Evolutionary conservation across 1,139 yeast species (phyloP).

Genomic region (Protomyces pachydermus): DNA sequence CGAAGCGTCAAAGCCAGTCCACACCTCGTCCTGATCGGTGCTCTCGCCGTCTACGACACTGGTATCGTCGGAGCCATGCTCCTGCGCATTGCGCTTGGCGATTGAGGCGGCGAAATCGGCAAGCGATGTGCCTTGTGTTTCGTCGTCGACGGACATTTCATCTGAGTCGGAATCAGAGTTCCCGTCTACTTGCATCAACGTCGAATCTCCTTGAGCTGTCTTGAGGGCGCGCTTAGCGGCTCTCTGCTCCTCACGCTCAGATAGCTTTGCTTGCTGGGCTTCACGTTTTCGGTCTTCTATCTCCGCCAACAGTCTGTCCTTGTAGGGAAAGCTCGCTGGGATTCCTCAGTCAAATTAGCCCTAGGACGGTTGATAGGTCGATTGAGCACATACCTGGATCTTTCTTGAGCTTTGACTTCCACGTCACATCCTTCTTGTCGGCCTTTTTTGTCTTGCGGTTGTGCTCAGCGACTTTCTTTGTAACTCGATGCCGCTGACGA

Average conservation of each 20-base stretch:
- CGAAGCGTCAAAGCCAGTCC: slow-evolving; percentile 42
- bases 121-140: slow-evolving; percentile 34
- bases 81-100: slow-evolving; percentile 67
- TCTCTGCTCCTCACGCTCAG: slow-evolving; percentile 45
- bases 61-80: slow-evolving; percentile 43
- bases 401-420: slow-evolving; percentile 78
- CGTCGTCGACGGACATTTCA: slow-evolving; percentile 40
- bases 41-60: slow-evolving; percentile 41
- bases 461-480: slow-evolving; percentile 91
- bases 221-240: slow-evolving; percentile 40
- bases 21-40: slow-evolving; percentile 41
- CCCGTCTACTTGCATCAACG: slow-evolving; percentile 36
- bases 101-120: slow-evolving; percentile 76
- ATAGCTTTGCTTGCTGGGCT: slow-evolving; percentile 58
- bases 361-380: too few species aligned
- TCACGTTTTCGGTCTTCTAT: slow-evolving; percentile 66
- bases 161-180: slow-evolving; percentile 26
- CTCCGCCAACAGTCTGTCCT: slow-evolving; percentile 72
- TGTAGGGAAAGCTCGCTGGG: slow-evolving; percentile 91
- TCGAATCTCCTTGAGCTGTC: slow-evolving; percentile 38
- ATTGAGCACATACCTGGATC: slow-evolving; percentile 54
- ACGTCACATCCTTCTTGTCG: slow-evolving; percentile 83
- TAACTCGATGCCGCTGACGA: slow-evolving; percentile 91
- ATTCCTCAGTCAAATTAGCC: slow-evolving; percentile 40
- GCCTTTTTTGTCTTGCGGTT: slow-evolving; percentile 74